Evolutionary conservation across 129 eudicot species (phyloP), one percentile per base, ranked within the genome.

Genomic region (Gnaphalium uliginosum): DNA sequence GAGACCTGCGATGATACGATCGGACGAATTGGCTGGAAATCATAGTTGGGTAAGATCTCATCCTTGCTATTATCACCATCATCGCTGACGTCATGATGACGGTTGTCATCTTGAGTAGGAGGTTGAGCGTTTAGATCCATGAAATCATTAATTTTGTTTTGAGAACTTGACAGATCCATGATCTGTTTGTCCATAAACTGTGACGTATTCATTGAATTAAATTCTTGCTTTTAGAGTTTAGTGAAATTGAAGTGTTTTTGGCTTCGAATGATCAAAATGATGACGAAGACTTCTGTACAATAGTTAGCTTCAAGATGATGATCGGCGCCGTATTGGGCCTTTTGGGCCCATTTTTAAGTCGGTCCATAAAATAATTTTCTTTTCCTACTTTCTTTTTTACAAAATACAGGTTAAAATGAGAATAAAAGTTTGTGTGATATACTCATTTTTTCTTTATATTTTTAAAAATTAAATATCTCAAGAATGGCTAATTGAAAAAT

Each of bases 101-200:
- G 66, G 78, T 4, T 60, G 54, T 83, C 78, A 27, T 81, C 89
- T 43, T 73, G 78, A 30, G 78, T 74, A 37, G 80, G 79, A 6
- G 75, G 69, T 14, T 68, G 85, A 39, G 76, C 84, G 75, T 85
- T 86, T 21, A 92, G 88, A 89, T 94, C 91, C 78, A 85, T 79
- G 78, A 92, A 86, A 7, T 57, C 62, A 79, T 59, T 72, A 74
- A 6, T 75, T 71, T 73, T 86, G 76, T 43, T 79, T 59, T 87
- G 89, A 0, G 98, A 89, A 79, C 86, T 83, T 27, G 96, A 85
- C 69, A 94, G 92, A 87, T 94, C 97, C 98, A 94, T 94, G 76
- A 94, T 94, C 84, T 94, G 97, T 74, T 94, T 94, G 84, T 94
- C 98, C 97, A 89, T 90, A 74, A 68, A 94, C 87, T 82, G 83